Conservation (phyloP, 495 filamentous ascomycete species). For the Tuber microsphaerosporum region DNA sequence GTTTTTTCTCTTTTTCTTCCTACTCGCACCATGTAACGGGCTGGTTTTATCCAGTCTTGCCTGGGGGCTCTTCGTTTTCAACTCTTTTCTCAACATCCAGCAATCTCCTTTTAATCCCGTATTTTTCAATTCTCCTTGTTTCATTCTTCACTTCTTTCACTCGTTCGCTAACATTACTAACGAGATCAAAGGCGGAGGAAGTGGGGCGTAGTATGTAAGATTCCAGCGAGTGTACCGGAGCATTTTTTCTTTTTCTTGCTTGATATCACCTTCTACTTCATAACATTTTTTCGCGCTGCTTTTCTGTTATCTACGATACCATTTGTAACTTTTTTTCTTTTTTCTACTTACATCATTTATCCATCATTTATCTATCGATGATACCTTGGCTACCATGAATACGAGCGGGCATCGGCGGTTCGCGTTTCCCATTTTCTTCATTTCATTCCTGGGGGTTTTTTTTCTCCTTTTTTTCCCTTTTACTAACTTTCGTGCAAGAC, state of each 20-base stretch:
- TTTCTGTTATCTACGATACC: not conserved
- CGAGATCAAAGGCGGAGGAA: not conserved
- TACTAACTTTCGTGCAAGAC: not conserved
- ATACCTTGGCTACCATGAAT: not conserved
- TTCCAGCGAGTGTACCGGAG: not conserved
- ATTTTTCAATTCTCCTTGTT: not conserved
- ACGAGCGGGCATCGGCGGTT: not conserved
- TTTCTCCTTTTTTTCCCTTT: not conserved
- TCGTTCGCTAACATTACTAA: not conserved
- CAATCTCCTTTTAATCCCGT: not conserved
- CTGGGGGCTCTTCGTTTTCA: not conserved
- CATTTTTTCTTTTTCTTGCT: not conserved
- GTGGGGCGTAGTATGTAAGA: not conserved
- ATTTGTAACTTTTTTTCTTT: not conserved
- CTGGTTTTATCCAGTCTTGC: not conserved
- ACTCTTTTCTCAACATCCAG: not conserved
- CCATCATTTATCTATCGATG: not conserved
- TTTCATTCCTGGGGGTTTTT: not conserved
- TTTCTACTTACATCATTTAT: not conserved
- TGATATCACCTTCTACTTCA: not conserved
- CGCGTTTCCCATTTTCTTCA: not conserved
- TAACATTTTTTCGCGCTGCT: not conserved
- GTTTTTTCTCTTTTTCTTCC: not conserved
- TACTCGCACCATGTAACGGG: not conserved
- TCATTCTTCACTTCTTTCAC: not conserved